A percentile compares a stretch with the other conserved stretches of the same genome.
Evolutionary conservation across 495 filamentous ascomycete genomes (phyloP).

Genomic region (Tuber umbilicatum): DNA sequence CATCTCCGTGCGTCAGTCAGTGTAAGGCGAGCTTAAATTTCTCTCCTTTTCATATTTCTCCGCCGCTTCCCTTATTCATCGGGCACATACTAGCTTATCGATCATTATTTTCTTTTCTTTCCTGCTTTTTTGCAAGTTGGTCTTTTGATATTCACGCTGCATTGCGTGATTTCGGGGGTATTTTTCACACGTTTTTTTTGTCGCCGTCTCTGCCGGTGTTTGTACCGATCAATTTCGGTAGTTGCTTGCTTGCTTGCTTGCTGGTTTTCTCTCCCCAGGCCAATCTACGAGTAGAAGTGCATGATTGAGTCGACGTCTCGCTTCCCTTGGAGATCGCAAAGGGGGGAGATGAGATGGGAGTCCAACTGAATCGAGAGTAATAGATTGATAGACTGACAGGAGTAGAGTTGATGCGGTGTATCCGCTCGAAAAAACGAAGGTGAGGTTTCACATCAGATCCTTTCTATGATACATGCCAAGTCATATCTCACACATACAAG

Average conservation of each 20-base stretch:
- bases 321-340: background rate
- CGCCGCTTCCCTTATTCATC: background rate
- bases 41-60: background rate
- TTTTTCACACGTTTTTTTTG: background rate
- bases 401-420: background rate
- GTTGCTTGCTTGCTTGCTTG: background rate
- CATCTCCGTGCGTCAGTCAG: background rate
- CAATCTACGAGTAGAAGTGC: background rate
- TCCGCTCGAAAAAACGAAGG: background rate
- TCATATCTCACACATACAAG: background rate
- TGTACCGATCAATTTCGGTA: constrained; percentile 1
- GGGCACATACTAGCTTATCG: background rate
- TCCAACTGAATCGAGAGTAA: background rate
- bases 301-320: background rate
- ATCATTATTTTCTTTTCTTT: background rate
- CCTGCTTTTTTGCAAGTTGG: background rate
- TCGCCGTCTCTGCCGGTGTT: background rate
- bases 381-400: background rate
- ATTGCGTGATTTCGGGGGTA: background rate
- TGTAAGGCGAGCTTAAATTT: background rate
- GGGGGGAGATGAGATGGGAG: background rate
- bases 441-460: background rate
- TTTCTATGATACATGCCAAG: constrained; percentile 1
- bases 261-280: background rate
- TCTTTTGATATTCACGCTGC: background rate